Percentiles rank a stretch among this genome's conserved stretches.
Evolutionary conservation across 805 yeast species (phyloP).

Genomic region (Ascoidea rubescens): DNA sequence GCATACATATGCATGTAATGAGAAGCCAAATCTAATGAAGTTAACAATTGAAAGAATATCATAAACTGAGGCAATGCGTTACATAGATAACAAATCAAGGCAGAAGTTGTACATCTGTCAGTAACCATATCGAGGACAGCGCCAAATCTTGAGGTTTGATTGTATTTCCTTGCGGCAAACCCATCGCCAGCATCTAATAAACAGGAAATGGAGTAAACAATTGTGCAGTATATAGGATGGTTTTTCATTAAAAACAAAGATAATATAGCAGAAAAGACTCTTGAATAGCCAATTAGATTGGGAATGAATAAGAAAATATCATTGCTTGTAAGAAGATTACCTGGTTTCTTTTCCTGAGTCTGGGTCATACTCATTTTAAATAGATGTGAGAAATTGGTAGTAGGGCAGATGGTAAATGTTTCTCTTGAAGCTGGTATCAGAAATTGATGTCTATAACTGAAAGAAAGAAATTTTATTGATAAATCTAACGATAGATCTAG

Average conservation of each 20-base stretch:
- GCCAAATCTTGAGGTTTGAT: conserved; percentile 86
- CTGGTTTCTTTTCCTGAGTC: neutral
- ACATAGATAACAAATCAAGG: conserved; percentile 78
- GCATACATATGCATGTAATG: conserved; percentile 99
- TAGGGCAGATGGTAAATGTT: no score
- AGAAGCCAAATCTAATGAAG: conserved; percentile 78
- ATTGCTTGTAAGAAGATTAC: conserved; percentile 21
- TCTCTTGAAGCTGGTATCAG: no score
- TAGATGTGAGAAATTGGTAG: no score
- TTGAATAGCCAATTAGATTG: conserved; percentile 77
- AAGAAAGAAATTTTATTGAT: no score
- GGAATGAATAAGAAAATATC: conserved; percentile 75
- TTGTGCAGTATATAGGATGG: conserved; percentile 70
- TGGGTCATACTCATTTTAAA: no score
- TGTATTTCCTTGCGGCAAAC: conserved; percentile 76
- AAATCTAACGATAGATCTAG: no score
- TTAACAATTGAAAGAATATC: conserved; percentile 66
- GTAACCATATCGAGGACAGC: conserved; percentile 99
- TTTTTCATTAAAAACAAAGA: conserved; percentile 73
- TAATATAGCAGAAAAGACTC: conserved; percentile 70
- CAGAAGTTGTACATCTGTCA: conserved; percentile 91
- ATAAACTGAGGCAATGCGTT: conserved; percentile 25
- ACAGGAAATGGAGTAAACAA: conserved; percentile 77
- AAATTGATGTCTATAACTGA: no score
- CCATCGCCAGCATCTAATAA: conserved; percentile 95